Base-by-base conservation (phyloP, 177 flowering plant species). In the Vitis hybrid region DNA sequence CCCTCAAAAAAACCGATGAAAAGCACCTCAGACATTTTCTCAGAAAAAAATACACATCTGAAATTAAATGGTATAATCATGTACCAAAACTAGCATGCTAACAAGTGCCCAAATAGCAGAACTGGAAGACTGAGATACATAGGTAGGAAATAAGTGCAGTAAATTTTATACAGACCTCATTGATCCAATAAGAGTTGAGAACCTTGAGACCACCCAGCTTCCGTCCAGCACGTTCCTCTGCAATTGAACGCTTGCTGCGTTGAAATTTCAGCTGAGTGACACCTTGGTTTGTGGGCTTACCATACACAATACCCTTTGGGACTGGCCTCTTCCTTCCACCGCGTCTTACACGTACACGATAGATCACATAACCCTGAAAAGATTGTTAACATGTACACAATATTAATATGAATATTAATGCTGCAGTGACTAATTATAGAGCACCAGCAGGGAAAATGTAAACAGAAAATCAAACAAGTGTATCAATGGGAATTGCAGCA, bases 211-310 rank as follows among this genome's bases (percentile, higher is more conserved):
- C 85, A 19, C 85, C 85, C 65, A 82, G 51, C 65, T 77, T 77
- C 3, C 83, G 59, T 0, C 83, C 83, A 55, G 83, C 83, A 52
- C 83, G 80, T 56, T 82, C 82, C 78, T 82, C 85, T 13, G 85
- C 85, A 56, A 82, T 81, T 2, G 85, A 82, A 65, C 83, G 65
- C 80, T 80, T 80, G 83, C 83, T 80, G 12, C 83, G 73, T 72
- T 80, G 83, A 56, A 80, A 82, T 64, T 82, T 82, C 60, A 82
- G 77, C 54, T 82, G 85, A 21, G 85, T 82, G 12, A 82, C 85
- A 23, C 85, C 85, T 75, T 82, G 85, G 75, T 82, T 82, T 10
- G 85, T 80, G 19, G 85, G 85, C 75, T 80, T 80, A 62, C 82
- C 82, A 69, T 80, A 80, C 67, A 80, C 83, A 72, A 80, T 80